These are phyloP conservation scores for Populus ilicifolia DNA, from an alignment of 345 rosid species.

Conservation along the genomic window DNA sequence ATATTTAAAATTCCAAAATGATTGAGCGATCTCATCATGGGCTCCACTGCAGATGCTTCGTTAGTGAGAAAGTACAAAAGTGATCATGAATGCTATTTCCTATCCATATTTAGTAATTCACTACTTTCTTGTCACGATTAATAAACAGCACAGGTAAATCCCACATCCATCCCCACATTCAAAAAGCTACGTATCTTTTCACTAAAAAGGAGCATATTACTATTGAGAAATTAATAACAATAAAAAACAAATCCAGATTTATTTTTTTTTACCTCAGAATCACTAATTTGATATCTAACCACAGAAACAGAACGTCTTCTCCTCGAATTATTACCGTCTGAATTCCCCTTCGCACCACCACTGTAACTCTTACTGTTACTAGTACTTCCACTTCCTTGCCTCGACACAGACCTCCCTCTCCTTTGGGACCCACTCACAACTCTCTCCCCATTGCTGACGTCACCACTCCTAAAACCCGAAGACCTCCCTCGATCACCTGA, in stretches of 20 bases:
- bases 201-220: neutral
- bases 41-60: neutral
- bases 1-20: neutral
- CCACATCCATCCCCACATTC: neutral
- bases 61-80: neutral
- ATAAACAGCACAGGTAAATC: neutral
- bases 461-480: conserved; percentile 29
- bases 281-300: conserved; percentile 55
- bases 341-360: conserved; percentile 35
- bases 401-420: conserved; percentile 85
- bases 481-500: conserved; percentile 51
- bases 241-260: too few species aligned
- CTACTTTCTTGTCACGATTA: neutral
- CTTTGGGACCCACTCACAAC: conserved; percentile 38
- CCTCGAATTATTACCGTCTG: conserved; percentile 44
- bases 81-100: neutral
- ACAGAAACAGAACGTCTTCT: conserved; percentile 74
- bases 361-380: conserved; percentile 21
- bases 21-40: neutral
- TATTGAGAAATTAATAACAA: neutral
- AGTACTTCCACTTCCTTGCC: conserved; percentile 43
- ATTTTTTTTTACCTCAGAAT: conserved; percentile 58
- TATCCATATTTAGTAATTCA: neutral
- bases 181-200: neutral
- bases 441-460: conserved; percentile 32